Conservation (phyloP, 176 grass and related monocot species). For the Zea luxurians region DNA sequence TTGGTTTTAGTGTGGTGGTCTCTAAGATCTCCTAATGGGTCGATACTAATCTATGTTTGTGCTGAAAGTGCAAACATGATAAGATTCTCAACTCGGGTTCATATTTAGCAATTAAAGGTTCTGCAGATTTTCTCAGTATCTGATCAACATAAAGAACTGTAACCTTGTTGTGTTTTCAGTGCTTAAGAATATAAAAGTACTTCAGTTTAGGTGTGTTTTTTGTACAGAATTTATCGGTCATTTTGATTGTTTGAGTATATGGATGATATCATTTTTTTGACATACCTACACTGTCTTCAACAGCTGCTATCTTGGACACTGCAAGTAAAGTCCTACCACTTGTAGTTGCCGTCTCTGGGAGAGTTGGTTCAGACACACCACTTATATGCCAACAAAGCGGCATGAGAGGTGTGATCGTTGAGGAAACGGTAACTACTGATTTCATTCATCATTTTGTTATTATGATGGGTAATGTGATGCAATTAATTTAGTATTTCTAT, state of each 20-base stretch:
- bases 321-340: conserved; percentile 81
- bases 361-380: conserved; percentile 85
- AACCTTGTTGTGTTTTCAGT: not conserved
- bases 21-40: not conserved
- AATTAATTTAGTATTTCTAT: conserved; percentile 7
- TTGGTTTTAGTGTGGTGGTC: not conserved
- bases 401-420: conserved; percentile 83
- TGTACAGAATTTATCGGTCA: conserved; percentile 7
- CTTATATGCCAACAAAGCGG: conserved; percentile 92
- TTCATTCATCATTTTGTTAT: not conserved
- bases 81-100: conserved; percentile 1
- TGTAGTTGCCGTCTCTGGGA: conserved; percentile 77
- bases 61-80: not conserved
- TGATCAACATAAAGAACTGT: not conserved
- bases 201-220: conserved; percentile 20
- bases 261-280: conserved; percentile 1
- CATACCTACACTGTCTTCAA: conserved; percentile 15
- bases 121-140: not conserved
- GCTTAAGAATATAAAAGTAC: not conserved
- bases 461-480: not conserved
- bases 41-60: conserved; percentile 3
- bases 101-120: conserved; percentile 4
- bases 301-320: conserved; percentile 79
- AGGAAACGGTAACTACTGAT: conserved; percentile 68
- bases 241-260: not conserved